Base-by-base conservation (phyloP, 1,284 basidiomycete genomes). In the Sanghuangporus sanghuang region DNA sequence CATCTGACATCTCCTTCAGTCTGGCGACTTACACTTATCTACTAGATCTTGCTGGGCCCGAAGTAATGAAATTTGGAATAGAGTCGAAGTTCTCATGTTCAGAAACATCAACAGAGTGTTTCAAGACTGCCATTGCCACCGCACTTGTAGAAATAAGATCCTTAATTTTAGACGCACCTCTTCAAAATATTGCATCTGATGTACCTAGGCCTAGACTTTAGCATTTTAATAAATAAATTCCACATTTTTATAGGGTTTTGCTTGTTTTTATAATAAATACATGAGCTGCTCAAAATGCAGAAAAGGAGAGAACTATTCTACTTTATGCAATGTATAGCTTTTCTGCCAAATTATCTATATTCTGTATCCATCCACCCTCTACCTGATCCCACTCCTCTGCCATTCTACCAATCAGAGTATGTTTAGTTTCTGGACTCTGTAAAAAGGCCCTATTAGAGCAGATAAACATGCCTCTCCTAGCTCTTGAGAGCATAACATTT, bases 21-120 rank as follows among this genome's bases (percentile, higher is more conserved):
- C 42, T 35, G 70, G 56, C 27, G 27, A 46, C 11, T 16, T 2
- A 11, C 4, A 60, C 61, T 60, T 61, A 53, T 11, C 2, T 61
- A 38, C 67, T 14, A 96, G 94, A 98, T 75, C 83, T 98, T 66
- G 86, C 92, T 63, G 94, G 89, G 16, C 84, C 88, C 14, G 78
- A 89, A 61, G 78, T 89, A 67, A 84, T 98, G 76, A 97, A 96
- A 76, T 96, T 98, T 77, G 96, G 96, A 2, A 89, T 98, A 72
- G 96, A 98, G 76, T 92, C 90, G 62, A 98, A 98, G 75, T 78
- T 82, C 68, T 90, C 90, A 7, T 86, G 81, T 69, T 72, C 81
- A 6, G 73, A 77, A 40, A 95, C 93, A 32, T 92, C 90, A 35
- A 96, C 95, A 9, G 77, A 81, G 9, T 64, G 67, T 32, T 93